Evolutionary conservation across 2,329 filamentous ascomycete genomes (phyloP), one percentile per base, ranked within the genome.

Genomic region (Pyrenophora teres): DNA sequence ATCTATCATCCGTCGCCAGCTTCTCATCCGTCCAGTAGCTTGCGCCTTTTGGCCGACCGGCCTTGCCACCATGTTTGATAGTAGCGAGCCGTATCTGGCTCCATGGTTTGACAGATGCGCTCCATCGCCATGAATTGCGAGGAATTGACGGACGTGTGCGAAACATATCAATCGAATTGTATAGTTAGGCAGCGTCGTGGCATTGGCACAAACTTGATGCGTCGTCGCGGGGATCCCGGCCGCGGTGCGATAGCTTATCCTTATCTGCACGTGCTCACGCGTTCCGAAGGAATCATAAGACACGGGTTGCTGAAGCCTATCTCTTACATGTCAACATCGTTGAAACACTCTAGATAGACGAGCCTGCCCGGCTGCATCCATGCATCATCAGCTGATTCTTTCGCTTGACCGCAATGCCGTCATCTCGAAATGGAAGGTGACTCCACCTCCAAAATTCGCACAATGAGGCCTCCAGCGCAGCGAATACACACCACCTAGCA

Each of bases 21-120:
- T 48, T 56, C 40, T 64, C 59, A 10, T 38, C 23, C 13, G 50
- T 48, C 60, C 60, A 65, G 32, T 59, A 46, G 2, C 12, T 13
- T 7, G 4, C 4, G 10, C 23, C 40, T 27, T 46, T 54, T 32
- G 21, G 41, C 21, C 56, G 45, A 10, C 39, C 42, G 16, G 12
- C 12, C 23, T 33, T 33, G 21, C 41, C 19, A 30, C 37, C 41
- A 41, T 46, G 43, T 31, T 37, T 37, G 27, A 37, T 33, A 8
- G 42, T 49, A 19, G 35, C 50, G 38, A 30, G 31, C 12, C 56
- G 56, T 21, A 18, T 25, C 33, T 56, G 54, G 30, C 31, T 51
- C 44, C 27, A 46, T 16, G 31, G 23, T 39, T 18, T 19, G 9
- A 21, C 12, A 21, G 18, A 13, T 50, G 32, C 27, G 31, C 39